phyloP scores from a whole-genome alignment of 176 grass and related monocot species.

The Bromus sterilis region DNA sequence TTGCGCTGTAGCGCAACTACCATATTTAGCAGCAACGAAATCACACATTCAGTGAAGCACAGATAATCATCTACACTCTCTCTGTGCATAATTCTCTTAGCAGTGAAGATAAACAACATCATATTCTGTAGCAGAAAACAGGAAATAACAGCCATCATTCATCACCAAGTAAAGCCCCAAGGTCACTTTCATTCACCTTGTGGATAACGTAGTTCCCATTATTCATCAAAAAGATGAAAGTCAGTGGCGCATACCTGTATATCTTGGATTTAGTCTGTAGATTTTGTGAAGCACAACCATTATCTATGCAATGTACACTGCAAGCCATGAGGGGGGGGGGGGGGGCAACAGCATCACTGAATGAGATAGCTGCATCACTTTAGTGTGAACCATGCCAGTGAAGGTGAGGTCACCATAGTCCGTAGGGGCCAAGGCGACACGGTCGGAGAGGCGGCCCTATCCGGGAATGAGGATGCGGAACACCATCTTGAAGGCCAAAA shows the following conservation, averaged over 20 bases:
- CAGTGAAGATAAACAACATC: too few relatives aligned
- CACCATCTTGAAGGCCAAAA: constrained; percentile 78
- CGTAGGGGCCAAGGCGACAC: constrained; percentile 55
- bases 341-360: constrained; percentile 70
- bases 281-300: constrained; percentile 96
- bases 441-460: constrained; percentile 90
- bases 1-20: too few relatives aligned
- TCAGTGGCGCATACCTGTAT: constrained; percentile 59
- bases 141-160: too few relatives aligned
- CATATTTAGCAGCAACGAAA: too few relatives aligned
- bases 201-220: constrained; percentile 87
- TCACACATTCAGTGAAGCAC: too few relatives aligned
- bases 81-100: too few relatives aligned
- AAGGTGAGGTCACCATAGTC: constrained; percentile 88
- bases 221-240: constrained; percentile 87
- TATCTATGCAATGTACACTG: constrained; percentile 90
- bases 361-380: constrained; percentile 80
- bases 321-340: constrained; percentile 65
- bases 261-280: constrained; percentile 80
- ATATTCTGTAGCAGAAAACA: too few relatives aligned
- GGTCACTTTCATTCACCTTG: constrained; percentile 81
- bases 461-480: too few relatives aligned
- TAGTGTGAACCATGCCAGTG: constrained; percentile 53
- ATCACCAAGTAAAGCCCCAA: constrained; percentile 72
- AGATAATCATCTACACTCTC: too few relatives aligned